Percentiles rank a stretch among this genome's conserved stretches.
Conservation (phyloP, 1,139 yeast genomes). For the Lodderomyces elongisporus region DNA sequence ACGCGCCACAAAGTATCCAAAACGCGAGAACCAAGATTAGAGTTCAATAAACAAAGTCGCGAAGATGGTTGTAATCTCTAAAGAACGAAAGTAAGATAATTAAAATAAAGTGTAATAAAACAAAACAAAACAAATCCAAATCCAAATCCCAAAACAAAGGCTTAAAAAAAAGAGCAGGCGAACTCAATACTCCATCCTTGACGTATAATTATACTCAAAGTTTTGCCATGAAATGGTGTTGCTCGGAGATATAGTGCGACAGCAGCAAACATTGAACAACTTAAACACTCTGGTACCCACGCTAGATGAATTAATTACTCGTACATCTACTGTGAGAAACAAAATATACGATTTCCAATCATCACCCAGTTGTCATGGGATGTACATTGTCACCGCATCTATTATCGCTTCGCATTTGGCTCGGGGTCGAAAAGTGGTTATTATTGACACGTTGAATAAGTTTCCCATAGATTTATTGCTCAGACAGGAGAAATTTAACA, state of each 20-base stretch:
- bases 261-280: conserved; percentile 8
- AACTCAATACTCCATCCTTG: too few relatives aligned
- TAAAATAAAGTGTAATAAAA: too few relatives aligned
- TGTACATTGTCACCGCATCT: conserved; percentile 19
- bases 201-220: too few relatives aligned
- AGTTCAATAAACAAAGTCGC: too few relatives aligned
- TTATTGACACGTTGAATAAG: conserved; percentile 26
- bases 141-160: too few relatives aligned
- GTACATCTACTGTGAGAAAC: conserved; percentile 10
- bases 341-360: conserved; percentile 36
- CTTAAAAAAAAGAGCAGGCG: too few relatives aligned
- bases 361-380: conserved; percentile 28
- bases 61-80: too few relatives aligned
- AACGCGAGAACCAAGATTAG: too few relatives aligned
- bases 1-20: too few relatives aligned
- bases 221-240: conserved; percentile 8
- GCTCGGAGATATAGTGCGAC: conserved; percentile 9
- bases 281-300: conserved; percentile 25
- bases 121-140: too few relatives aligned
- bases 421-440: conserved; percentile 15
- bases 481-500: conserved; percentile 17
- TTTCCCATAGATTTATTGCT: conserved; percentile 26
- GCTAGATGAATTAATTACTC: conserved; percentile 20
- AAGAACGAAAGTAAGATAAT: too few relatives aligned
- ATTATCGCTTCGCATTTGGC: conserved; percentile 28